Base-by-base conservation (phyloP, 176 grass and related monocot genomes). In the Chloris gayana region DNA sequence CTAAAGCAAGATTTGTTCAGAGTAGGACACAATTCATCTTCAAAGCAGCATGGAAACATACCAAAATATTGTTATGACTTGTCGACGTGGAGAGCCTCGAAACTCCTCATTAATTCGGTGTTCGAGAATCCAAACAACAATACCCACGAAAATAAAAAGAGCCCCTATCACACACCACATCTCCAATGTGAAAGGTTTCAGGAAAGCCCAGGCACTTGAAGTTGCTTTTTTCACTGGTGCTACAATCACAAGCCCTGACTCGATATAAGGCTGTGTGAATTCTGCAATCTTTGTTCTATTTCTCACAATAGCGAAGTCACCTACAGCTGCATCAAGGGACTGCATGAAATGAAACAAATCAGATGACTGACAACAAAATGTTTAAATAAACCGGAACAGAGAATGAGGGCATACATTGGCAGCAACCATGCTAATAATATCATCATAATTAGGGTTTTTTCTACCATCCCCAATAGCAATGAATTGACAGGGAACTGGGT, bases 61-160 rank as follows among this genome's bases (percentile, higher is more conserved):
- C 89, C 94, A 94, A 70, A 91, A 92, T 44, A 92, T 83, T 72
- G 94, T 97, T 56, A 74, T 75, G 25, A 94, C 4, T 77, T 94
- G 94, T 64, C 62, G 35, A 75, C 80, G 70, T 42, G 89, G 94
- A 49, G 85, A 56, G 4, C 94, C 94, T 50, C 91, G 84, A 85
- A 97, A 97, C 19, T 97, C 87, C 21, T 77, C 68, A 62, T 97
- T 97, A 35, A n/a, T 83, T 24, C 91, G 81, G 72, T 94, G 94
- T 70, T 94, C 91, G 31, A 97, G 94, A 59, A 94, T 90, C 94
- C 94, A 92, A 79, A 94, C 82, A 72, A 92, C 94, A 58, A 86
- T 18, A 30, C 94, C 94, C 44, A 97, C 91, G 63, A 85, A 88
- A 70, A 97, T 44, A 81, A 97, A 97, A 69, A 97, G 93, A 61